Conservation (phyloP, 169 alveolate genomes). For the Neospora caninum region DNA sequence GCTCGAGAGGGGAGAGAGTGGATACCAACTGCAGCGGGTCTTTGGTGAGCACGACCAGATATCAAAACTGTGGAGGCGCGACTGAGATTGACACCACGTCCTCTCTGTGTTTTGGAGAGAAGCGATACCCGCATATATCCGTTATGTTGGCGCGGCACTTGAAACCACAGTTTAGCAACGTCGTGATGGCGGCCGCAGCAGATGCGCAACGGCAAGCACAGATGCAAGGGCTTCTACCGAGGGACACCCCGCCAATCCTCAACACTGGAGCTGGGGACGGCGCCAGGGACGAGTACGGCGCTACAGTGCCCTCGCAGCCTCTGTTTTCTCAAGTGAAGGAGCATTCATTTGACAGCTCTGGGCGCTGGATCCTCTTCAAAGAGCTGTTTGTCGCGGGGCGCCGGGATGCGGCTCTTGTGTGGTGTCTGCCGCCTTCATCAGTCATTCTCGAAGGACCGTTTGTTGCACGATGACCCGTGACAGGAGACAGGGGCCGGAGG, state of each 20-base stretch:
- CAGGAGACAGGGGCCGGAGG: no score
- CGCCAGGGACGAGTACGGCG: background rate
- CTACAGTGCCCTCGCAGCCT: background rate
- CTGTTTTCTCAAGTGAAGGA: background rate
- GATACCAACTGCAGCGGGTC: no score
- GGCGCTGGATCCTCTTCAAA: slow-evolving; percentile 10
- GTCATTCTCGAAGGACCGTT: background rate
- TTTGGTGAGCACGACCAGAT: no score
- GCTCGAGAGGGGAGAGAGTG: no score
- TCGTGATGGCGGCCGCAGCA: slow-evolving; percentile 1
- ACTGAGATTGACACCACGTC: background rate
- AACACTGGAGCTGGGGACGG: background rate
- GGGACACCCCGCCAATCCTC: background rate
- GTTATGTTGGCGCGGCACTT: background rate
- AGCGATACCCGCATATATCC: background rate
- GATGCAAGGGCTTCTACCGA: background rate
- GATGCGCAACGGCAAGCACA: background rate
- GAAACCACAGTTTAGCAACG: background rate
- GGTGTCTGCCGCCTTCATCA: background rate
- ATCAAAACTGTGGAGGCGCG: no score
- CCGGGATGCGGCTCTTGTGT: background rate
- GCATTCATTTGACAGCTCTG: background rate
- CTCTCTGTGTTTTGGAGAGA: background rate
- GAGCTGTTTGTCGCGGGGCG: background rate
- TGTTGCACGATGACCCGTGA: background rate